Base-by-base conservation (phyloP, 352 stramenopile species). In the Pythium biforme region DNA sequence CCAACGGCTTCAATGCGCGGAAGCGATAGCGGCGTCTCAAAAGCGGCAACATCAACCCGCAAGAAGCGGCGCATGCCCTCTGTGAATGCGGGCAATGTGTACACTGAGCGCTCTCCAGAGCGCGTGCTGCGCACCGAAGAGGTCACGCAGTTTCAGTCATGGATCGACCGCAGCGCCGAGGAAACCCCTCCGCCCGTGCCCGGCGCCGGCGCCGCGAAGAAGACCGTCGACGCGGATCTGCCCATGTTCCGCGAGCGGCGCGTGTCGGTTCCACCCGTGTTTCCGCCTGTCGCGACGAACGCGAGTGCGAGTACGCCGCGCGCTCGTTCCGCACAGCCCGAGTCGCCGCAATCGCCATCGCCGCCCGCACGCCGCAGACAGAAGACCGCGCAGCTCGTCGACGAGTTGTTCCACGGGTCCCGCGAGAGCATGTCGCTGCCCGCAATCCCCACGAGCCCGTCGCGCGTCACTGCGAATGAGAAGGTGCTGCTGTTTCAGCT, bases 231-330 rank as follows among this genome's bases (percentile, higher is more conserved):
- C 48, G 72, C 39, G 22, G 75, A 81, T 29, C 46, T 90, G 20
- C 62, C 40, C 26, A 90, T 90, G 78, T 88, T 90, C 68, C 69
- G 75, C 27, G 70, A 70, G 14, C 60, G 68, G 9, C 63, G 69
- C 12, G 55, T 70, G 8, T 56, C 66, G 9, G 51, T 66, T 22
- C 59, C 66, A 29, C 12, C 45, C 6, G 39, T 69, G 9, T 55
- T 68, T 19, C 59, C 66, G 34, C 12, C 47, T 7, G 39, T 56
- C 27, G 11, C 20, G 2, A 10, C 55, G 8, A 53, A 1, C 19
- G 59, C 7, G 29, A 25, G 27, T 6, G 47, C 27, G 29, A 25
- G 27, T 6, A 41, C 27, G 4, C 15, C 47, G 17, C 19, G 40
- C 3, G 25, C 8, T 22, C 46, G 55, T 17, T 54, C 45, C 5